A percentile compares a stretch with the other conserved stretches of the same genome.
These are phyloP conservation scores for Hyphopichia wangnamkhiaoensis DNA, from an alignment of 1,139 yeast species.

Conservation along the genomic window DNA sequence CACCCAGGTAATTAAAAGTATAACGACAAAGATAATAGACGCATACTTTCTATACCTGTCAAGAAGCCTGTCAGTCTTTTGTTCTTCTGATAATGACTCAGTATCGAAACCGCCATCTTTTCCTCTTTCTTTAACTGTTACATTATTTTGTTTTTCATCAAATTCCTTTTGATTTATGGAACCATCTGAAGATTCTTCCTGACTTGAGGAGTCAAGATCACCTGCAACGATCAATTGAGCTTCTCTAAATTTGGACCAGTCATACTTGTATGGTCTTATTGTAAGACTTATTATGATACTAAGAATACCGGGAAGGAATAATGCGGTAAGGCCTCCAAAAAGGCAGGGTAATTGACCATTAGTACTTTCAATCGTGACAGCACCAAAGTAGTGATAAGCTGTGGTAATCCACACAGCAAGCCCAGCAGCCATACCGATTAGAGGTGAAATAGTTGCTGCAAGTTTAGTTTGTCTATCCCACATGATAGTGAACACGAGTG, in stretches of 20 bases:
- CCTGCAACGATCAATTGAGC: constrained; percentile 21
- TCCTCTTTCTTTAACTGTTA: constrained; percentile 1
- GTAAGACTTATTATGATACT: constrained; percentile 27
- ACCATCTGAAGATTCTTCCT: neutral
- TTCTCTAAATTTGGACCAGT: constrained; percentile 28
- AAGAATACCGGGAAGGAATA: constrained; percentile 31
- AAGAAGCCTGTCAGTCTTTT: constrained; percentile 8
- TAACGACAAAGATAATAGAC: constrained; percentile 25
- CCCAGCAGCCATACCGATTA: constrained; percentile 24
- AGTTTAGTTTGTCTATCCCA: constrained; percentile 33
- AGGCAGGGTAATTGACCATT: constrained; percentile 36
- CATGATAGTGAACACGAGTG: constrained; percentile 31
- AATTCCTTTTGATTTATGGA: neutral
- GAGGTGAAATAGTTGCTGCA: constrained; percentile 28
- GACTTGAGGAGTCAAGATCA: constrained; percentile 5
- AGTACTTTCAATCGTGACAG: constrained; percentile 21
- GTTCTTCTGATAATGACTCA: constrained; percentile 1
- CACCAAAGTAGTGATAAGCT: constrained; percentile 25
- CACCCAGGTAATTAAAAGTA: constrained; percentile 36
- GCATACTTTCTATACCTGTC: constrained; percentile 24
- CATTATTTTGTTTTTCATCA: constrained; percentile 3
- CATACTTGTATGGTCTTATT: constrained; percentile 27
- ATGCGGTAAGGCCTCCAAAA: constrained; percentile 31
- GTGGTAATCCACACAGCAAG: constrained; percentile 27
- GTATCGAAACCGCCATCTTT: neutral